Evolutionary conservation across 2,329 filamentous ascomycete species (phyloP), one percentile per base, ranked within the genome.

Genomic region (Fusarium equiseti): DNA sequence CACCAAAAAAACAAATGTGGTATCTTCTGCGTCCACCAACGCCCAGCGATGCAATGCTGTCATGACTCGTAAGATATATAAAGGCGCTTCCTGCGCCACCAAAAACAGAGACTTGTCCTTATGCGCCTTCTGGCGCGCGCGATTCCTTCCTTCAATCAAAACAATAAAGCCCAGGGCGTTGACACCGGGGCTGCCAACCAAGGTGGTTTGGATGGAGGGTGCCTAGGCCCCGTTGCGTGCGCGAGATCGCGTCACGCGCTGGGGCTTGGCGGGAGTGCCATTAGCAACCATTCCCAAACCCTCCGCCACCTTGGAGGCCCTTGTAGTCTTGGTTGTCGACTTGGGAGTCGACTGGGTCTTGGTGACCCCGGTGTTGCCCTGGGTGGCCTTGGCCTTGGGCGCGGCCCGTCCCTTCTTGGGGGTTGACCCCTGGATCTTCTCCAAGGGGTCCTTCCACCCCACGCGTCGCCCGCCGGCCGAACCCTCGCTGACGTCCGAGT

Each of bases 391-490:
- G 52, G 51, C 55, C 46, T 58, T 58, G 29, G 67, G 46, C 18
- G 56, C 55, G 31, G 74, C n/a, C 53, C 68, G 68, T 40, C 73
- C 72, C 55, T 66, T 72, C 68, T 73, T 73, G 51, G 76, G 59
- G 73, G 53, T 32, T 50, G 66, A 66, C 35, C 75, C 76, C 48
- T 79, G 73, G 54, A 75, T 69, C 26, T 71, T 68, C 57, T 72
- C 75, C 7, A 81, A 60, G 26, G 80, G 80, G 16, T 78, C 74
- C 40, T 75, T 80, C 80, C 80, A 81, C 24, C 66, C 76, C 22
- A 81, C 80, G 22, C 59, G 73, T 54, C 75, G 72, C 43, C 63
- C 56, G 31, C 53, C 43, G 32, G 56, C 48, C 15, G 66, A 63
- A n/a, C 66, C 59, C 22, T 65, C 68, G 20, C 43, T 44, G 11